Conservation (phyloP, 192 early-diverging fungal species). For the Coemansia sp. region DNA sequence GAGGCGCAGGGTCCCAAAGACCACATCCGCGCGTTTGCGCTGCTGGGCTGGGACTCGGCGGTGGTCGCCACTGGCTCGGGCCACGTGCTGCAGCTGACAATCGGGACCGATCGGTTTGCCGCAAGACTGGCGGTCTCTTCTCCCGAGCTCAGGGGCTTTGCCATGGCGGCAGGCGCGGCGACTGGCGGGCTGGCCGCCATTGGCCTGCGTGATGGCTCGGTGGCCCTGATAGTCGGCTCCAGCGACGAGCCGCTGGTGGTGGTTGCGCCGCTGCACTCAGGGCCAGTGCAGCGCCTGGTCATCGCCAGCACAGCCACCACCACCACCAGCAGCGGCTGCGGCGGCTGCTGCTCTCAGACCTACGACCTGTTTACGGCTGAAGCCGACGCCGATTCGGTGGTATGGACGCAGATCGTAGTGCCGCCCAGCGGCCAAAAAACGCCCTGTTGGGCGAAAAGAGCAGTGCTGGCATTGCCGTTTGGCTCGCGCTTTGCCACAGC, state of each 20-base stretch:
- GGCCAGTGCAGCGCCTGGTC: background rate
- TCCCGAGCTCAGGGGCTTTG: conserved; percentile 22
- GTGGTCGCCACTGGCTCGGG: conserved; percentile 57
- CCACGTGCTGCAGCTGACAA: conserved; percentile 18
- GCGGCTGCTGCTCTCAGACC: background rate
- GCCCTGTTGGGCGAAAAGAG: background rate
- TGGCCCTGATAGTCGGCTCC: background rate
- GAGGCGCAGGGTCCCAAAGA: too few species aligned
- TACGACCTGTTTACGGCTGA: conserved; percentile 8
- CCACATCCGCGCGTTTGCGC: conserved; percentile 54
- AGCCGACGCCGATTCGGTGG: background rate
- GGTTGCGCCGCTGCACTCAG: conserved; percentile 9
- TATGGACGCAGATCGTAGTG: conserved; percentile 10
- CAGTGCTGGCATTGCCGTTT: background rate
- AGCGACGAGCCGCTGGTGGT: background rate
- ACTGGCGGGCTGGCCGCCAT: conserved; percentile 18
- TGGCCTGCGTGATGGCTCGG: conserved; percentile 41
- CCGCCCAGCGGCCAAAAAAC: too few species aligned
- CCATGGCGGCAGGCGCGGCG: conserved; percentile 5
- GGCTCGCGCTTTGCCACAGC: conserved; percentile 11
- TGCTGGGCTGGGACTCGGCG: conserved; percentile 20
- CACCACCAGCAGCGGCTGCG: conserved; percentile 10
- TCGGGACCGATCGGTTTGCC: conserved; percentile 2
- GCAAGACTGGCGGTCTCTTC: background rate
- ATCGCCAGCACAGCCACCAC: too few species aligned